These are phyloP conservation scores for Penicillium sp. DNA, from an alignment of 2,329 filamentous ascomycete species.

Conservation along the genomic window DNA sequence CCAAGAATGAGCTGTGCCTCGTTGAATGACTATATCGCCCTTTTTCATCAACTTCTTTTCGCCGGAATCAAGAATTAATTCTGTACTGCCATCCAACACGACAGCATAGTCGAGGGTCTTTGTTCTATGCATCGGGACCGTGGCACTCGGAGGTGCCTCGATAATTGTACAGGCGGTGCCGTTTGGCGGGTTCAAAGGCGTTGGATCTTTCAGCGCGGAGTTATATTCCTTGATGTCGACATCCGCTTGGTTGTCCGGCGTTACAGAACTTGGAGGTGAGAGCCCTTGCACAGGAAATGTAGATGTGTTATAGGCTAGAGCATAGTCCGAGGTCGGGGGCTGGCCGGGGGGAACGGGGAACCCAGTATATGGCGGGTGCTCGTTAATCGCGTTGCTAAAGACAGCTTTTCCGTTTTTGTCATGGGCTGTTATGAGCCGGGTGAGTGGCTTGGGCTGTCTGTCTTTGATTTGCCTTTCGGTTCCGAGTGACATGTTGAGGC, in stretches of 20 bases:
- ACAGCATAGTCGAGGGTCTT: slow-evolving; percentile 49
- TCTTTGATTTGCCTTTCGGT: too few relatives aligned
- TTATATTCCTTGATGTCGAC: slow-evolving; percentile 12
- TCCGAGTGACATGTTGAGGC: neutral
- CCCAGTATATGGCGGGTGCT: slow-evolving; percentile 7
- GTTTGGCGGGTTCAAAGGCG: slow-evolving; percentile 10
- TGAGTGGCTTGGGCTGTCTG: neutral
- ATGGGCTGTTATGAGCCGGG: slow-evolving; percentile 9
- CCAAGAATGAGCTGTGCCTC: slow-evolving; percentile 39
- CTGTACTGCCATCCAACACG: slow-evolving; percentile 48
- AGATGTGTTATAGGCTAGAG: slow-evolving; percentile 9
- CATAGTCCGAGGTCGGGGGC: slow-evolving; percentile 12
- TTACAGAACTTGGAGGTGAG: slow-evolving; percentile 11
- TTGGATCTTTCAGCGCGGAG: slow-evolving; percentile 6
- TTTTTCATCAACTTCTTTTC: slow-evolving; percentile 41
- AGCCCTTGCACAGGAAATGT: slow-evolving; percentile 14
- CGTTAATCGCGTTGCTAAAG: slow-evolving; percentile 5
- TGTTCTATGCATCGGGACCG: slow-evolving; percentile 46
- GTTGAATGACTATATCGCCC: slow-evolving; percentile 52
- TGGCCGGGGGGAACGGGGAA: slow-evolving; percentile 9
- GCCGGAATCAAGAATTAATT: slow-evolving; percentile 47
- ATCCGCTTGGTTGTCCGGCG: slow-evolving; percentile 9
- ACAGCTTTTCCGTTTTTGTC: slow-evolving; percentile 10
- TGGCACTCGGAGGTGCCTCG: slow-evolving; percentile 9
- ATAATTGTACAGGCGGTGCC: slow-evolving; percentile 12